Conservation (phyloP, 2,329 filamentous ascomycete genomes). For the Penicillium sclerotigenum region DNA sequence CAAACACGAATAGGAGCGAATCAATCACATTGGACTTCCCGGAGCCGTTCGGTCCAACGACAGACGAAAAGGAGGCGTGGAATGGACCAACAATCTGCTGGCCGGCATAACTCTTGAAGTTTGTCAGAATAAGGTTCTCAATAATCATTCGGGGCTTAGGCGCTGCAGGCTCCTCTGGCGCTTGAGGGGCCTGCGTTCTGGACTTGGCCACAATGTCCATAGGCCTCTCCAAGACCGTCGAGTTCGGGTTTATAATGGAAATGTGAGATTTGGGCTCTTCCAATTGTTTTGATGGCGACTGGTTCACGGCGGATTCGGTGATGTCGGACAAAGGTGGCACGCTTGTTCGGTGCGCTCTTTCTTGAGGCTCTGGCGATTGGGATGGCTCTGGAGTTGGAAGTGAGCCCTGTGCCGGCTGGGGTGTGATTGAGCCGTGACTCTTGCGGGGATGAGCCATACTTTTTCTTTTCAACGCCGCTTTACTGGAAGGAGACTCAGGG, state of each 20-base stretch:
- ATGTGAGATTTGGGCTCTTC: constrained; percentile 50
- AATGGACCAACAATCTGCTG: constrained; percentile 94
- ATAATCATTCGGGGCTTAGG: constrained; percentile 89
- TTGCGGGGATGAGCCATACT: constrained; percentile 49
- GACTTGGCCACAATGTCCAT: constrained; percentile 94
- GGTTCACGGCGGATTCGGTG: constrained; percentile 65
- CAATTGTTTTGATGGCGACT: constrained; percentile 47
- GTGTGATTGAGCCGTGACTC: constrained; percentile 42
- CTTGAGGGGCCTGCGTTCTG: constrained; percentile 63
- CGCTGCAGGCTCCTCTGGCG: constrained; percentile 68
- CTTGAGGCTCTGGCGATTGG: constrained; percentile 49
- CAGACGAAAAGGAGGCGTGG: constrained; percentile 93
- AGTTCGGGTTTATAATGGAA: constrained; percentile 67
- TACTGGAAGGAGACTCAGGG: constrained; percentile 55
- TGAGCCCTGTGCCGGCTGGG: constrained; percentile 40
- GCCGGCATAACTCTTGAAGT: constrained; percentile 99
- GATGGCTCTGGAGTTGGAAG: constrained; percentile 52
- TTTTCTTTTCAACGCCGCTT: constrained; percentile 66
- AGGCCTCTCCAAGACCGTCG: constrained; percentile 77
- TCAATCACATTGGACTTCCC: constrained; percentile 99
- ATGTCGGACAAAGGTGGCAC: constrained; percentile 69
- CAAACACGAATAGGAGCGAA: constrained; percentile 96
- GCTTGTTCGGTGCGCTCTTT: constrained; percentile 40
- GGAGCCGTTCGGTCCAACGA: constrained; percentile 95
- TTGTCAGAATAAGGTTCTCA: constrained; percentile 84